Conservation (phyloP, 495 filamentous ascomycete genomes). For the Trichoderma virens region DNA sequence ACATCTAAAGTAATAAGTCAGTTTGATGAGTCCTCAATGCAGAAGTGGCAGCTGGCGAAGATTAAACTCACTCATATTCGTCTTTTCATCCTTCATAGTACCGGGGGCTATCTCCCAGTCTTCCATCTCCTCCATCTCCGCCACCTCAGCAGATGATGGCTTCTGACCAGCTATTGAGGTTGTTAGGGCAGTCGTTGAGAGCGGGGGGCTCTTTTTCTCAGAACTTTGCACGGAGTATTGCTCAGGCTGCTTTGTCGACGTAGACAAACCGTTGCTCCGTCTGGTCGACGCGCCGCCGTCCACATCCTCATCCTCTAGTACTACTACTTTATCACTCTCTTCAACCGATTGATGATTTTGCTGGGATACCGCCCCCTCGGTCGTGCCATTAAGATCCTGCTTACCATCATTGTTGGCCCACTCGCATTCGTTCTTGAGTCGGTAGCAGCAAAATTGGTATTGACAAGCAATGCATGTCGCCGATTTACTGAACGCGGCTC, state of each 20-base stretch:
- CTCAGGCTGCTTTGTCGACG: background rate
- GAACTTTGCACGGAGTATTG: background rate
- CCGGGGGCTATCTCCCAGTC: slow-evolving; percentile 29
- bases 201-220: background rate
- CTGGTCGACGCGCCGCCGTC: background rate
- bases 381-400: background rate
- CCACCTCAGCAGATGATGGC: background rate
- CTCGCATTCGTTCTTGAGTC: slow-evolving; percentile 7
- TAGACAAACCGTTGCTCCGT: background rate
- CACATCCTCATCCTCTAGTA: background rate
- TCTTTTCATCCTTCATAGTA: slow-evolving; percentile 16
- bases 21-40: slow-evolving; percentile 2
- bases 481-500: background rate
- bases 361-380: background rate
- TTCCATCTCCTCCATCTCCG: slow-evolving; percentile 29
- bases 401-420: background rate
- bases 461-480: slow-evolving; percentile 3
- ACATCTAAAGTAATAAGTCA: slow-evolving; percentile 16
- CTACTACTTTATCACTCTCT: background rate
- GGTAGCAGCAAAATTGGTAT: background rate
- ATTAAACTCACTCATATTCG: background rate
- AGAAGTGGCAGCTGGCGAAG: background rate
- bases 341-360: background rate
- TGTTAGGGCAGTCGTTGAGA: background rate
- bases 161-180: background rate